Evolutionary conservation across 768 basidiomycete species (phyloP), one percentile per base, ranked within the genome.

Genomic region (Mycena capillaripes): DNA sequence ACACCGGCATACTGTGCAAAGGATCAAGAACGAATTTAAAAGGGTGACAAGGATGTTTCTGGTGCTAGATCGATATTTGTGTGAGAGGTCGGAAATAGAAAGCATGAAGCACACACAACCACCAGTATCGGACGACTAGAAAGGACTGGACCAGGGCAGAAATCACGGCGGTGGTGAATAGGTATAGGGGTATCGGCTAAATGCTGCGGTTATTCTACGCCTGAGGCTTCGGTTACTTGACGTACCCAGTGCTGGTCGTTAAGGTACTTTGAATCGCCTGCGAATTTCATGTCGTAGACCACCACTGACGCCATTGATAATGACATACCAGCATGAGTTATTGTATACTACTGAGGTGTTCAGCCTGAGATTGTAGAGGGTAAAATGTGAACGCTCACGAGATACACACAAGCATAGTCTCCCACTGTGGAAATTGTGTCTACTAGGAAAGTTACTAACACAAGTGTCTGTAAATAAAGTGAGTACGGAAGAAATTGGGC

Each of bases 331-430:
- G 52, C 64, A 44, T 66, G 64, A 29, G 36, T 66, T 66, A 66
- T 44, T 56, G 64, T 56, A 40, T n/a, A 66, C 64, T 66, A 32
- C 42, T 48, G n/a, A 55, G 36, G 38, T 29, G 38, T 21, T 66
- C 40, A 66, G 53, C 53, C 25, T 30, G 53, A 42, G 64, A 23
- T 34, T 34, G 27, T 52, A 64, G 53, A 38, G 32, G 23, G 40
- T 23, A 64, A 34, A 64, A 25, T 48, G 62, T 64, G 48, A 64
- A 23, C 62, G n/a, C 62, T 50, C 53, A 64, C 62, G 52, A 64
- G 62, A 64, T 66, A 66, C 36, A 66, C 64, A 53, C 64, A 66
- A 53, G 64, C 64, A 66, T 55, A 66, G 64, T 66, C 64, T 25
- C 64, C 64, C 64, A 66, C 16, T 56, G 53, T 66, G 40, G 64